phyloP scores from a whole-genome alignment of 225 moss, liverwort and hornwort species.

The Straminergon stramineum region DNA sequence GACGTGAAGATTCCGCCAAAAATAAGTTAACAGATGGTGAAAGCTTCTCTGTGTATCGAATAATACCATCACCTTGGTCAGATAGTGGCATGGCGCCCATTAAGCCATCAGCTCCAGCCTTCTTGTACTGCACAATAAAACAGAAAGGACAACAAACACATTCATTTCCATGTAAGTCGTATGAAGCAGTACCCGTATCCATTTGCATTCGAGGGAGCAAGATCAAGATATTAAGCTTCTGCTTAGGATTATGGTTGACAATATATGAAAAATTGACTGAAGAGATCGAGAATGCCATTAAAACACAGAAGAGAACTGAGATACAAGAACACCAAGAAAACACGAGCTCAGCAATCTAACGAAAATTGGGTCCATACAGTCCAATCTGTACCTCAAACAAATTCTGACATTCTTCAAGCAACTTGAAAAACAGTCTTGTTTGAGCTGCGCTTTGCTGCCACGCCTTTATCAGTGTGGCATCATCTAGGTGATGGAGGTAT shows the following conservation, averaged over 20 bases:
- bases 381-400: constrained; percentile 65
- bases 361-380: background rate
- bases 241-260: background rate
- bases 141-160: background rate
- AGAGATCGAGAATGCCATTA: background rate
- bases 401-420: constrained; percentile 92
- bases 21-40: constrained; percentile 88
- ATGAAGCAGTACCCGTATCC: background rate
- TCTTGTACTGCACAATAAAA: constrained; percentile 61
- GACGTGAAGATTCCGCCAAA: constrained; percentile 75
- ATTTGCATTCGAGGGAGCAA: background rate
- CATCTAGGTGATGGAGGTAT: constrained; percentile 77
- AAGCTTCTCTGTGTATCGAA: constrained; percentile 80
- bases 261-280: background rate
- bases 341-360: background rate
- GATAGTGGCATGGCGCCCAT: constrained; percentile 54
- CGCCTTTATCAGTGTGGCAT: constrained; percentile 76
- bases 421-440: constrained; percentile 86
- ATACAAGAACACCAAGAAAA: background rate
- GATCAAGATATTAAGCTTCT: background rate
- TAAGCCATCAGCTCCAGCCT: constrained; percentile 76
- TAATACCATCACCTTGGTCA: constrained; percentile 69
- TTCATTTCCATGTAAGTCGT: background rate
- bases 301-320: background rate
- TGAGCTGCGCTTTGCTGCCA: constrained; percentile 96